Conservation (phyloP, 2,329 filamentous ascomycete genomes). For the Sarocladium oryzae region DNA sequence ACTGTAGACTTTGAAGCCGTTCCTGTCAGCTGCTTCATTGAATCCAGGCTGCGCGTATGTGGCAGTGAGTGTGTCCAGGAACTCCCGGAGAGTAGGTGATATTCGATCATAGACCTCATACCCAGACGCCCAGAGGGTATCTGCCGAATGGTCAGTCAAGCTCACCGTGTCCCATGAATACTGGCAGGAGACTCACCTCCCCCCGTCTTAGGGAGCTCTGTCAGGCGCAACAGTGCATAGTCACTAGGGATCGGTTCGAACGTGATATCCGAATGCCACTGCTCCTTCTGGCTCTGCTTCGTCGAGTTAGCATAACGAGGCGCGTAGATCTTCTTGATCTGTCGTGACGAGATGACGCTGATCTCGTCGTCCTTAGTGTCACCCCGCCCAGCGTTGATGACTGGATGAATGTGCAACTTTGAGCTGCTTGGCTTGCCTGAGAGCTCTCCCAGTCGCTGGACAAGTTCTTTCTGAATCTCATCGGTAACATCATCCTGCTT, state of each 20-base stretch:
- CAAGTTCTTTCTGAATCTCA: conserved; percentile 59
- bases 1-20: conserved; percentile 39
- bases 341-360: conserved; percentile 55
- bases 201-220: conserved; percentile 46
- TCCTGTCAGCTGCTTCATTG: conserved; percentile 36
- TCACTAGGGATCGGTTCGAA: conserved; percentile 60
- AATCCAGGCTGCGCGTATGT: conserved; percentile 46
- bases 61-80: conserved; percentile 52
- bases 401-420: conserved; percentile 53
- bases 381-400: conserved; percentile 46
- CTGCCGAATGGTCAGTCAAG: conserved; percentile 18
- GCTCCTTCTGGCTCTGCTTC: conserved; percentile 23
- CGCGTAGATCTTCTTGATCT: conserved; percentile 44
- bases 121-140: conserved; percentile 61
- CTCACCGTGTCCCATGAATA: neutral
- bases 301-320: conserved; percentile 17
- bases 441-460: conserved; percentile 52
- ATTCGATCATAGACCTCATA: conserved; percentile 63
- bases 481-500: conserved; percentile 55
- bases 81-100: conserved; percentile 46
- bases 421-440: conserved; percentile 50
- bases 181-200: conserved; percentile 31
- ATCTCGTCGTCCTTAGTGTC: conserved; percentile 52
- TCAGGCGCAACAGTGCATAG: conserved; percentile 51
- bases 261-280: conserved; percentile 59